A percentile compares a stretch with the other conserved stretches of the same genome.
phyloP scores from a whole-genome alignment of 148 eudicot species.

The Agrostemma githago region DNA sequence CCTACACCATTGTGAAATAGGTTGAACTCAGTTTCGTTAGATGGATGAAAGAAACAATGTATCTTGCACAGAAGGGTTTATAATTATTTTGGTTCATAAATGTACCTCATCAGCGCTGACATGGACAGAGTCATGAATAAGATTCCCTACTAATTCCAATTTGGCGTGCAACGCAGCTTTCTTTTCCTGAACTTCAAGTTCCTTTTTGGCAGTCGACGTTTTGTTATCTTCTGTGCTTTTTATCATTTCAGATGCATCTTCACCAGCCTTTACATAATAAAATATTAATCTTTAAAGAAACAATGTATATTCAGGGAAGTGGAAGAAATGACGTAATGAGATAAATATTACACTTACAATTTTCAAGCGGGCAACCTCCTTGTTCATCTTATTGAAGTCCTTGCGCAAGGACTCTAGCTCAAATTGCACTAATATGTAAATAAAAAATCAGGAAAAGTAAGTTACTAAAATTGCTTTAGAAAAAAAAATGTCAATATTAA shows the following conservation, averaged over 20 bases:
- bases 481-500: not conserved
- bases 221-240: slow-evolving; percentile 64
- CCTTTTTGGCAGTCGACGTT: slow-evolving; percentile 38
- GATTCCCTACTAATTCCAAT: slow-evolving; percentile 68
- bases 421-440: slow-evolving; percentile 48
- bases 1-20: slow-evolving; percentile 36
- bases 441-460: not conserved
- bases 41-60: not conserved
- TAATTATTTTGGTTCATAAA: not conserved
- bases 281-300: slow-evolving; percentile 9
- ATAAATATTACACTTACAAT: slow-evolving; percentile 46
- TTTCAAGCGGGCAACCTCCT: slow-evolving; percentile 56
- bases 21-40: not conserved
- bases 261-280: slow-evolving; percentile 43
- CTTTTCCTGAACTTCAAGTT: slow-evolving; percentile 72
- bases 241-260: slow-evolving; percentile 62
- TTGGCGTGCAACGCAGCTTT: slow-evolving; percentile 45
- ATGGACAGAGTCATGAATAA: slow-evolving; percentile 91
- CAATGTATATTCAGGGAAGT: not conserved
- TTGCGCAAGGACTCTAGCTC: slow-evolving; percentile 70
- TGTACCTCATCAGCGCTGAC: slow-evolving; percentile 76
- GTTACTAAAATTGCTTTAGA: not conserved
- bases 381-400: slow-evolving; percentile 63
- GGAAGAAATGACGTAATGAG: not conserved
- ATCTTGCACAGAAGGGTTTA: not conserved